A percentile compares a stretch with the other conserved stretches of the same genome.
These are phyloP conservation scores for Candida yuanshanica DNA, from an alignment of 805 yeast species.

Conservation along the genomic window DNA sequence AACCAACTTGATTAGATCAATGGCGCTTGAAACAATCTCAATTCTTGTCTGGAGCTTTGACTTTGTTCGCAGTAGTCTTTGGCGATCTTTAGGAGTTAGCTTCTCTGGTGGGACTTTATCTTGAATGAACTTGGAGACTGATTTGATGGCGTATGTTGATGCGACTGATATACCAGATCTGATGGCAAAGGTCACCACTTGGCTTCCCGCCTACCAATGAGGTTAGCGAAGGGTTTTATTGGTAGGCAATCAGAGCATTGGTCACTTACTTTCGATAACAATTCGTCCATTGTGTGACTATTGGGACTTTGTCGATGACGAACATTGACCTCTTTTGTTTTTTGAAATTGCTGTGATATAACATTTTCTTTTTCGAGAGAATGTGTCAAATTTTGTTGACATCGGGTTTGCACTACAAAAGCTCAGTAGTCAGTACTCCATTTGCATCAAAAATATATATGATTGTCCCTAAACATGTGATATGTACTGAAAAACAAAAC, in stretches of 20 bases:
- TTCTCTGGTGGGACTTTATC: constrained; percentile 39
- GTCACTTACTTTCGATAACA: constrained; percentile 28
- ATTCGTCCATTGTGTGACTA: constrained; percentile 38
- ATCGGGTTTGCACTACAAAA: too few species aligned
- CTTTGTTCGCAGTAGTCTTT: constrained; percentile 35
- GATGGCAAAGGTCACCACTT: constrained; percentile 75
- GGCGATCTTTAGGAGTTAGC: constrained; percentile 30
- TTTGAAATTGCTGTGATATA: too few species aligned
- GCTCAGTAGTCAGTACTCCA: too few species aligned
- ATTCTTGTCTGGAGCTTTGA: constrained; percentile 50
- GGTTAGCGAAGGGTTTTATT: not conserved
- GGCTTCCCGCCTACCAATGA: constrained; percentile 52
- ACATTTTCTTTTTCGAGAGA: too few species aligned
- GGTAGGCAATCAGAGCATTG: not conserved
- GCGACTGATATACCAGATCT: constrained; percentile 72
- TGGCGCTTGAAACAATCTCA: constrained; percentile 56
- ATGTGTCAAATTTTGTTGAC: too few species aligned
- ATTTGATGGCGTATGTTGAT: constrained; percentile 63
- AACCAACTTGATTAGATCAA: constrained; percentile 58
- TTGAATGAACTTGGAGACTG: constrained; percentile 51
- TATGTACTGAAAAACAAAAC: constrained; percentile 88
- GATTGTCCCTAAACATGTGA: constrained; percentile 47
- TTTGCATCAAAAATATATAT: not conserved
- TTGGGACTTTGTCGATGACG: too few species aligned
- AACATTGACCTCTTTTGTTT: too few species aligned